Conservation (phyloP, 108 stramenopile species). For the Nitzschia sp. region DNA sequence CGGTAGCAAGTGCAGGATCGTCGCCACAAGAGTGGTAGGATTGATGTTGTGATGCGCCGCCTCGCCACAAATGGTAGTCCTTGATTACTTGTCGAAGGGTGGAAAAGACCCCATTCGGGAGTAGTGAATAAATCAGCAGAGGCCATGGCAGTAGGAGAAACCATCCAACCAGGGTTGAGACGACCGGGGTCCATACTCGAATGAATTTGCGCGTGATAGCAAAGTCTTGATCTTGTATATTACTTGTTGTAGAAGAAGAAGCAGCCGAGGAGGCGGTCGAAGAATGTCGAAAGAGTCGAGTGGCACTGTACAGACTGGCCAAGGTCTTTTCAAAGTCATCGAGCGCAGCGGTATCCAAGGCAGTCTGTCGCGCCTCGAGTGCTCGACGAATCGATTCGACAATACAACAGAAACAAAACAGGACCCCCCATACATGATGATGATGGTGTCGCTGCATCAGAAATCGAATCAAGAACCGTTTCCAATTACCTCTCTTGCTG, state of each 20-base stretch:
- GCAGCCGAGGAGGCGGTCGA: neutral
- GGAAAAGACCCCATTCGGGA: neutral
- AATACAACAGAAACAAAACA: constrained; percentile 46
- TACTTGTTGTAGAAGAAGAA: no score
- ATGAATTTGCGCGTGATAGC: constrained; percentile 21
- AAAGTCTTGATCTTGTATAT: neutral
- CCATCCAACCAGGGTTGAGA: constrained; percentile 49
- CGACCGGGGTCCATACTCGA: constrained; percentile 51
- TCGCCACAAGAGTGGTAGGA: neutral
- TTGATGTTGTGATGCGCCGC: constrained; percentile 18
- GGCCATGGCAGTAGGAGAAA: constrained; percentile 45
- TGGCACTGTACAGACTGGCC: constrained; percentile 33
- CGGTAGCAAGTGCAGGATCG: constrained; percentile 50
- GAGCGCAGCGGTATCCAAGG: constrained; percentile 51
- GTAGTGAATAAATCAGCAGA: neutral
- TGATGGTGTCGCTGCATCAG: neutral
- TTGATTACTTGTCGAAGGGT: neutral
- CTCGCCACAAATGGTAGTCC: constrained; percentile 21
- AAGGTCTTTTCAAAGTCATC: constrained; percentile 51
- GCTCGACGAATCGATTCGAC: constrained; percentile 50
- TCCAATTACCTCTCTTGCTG: no score
- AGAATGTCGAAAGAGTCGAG: constrained; percentile 10
- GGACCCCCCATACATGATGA: constrained; percentile 9
- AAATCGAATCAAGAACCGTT: neutral
- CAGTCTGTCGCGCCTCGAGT: constrained; percentile 43